A percentile compares a stretch with the other conserved stretches of the same genome.
Conservation (phyloP, 176 grass and related monocot species). For the Ensete ventricosum region DNA sequence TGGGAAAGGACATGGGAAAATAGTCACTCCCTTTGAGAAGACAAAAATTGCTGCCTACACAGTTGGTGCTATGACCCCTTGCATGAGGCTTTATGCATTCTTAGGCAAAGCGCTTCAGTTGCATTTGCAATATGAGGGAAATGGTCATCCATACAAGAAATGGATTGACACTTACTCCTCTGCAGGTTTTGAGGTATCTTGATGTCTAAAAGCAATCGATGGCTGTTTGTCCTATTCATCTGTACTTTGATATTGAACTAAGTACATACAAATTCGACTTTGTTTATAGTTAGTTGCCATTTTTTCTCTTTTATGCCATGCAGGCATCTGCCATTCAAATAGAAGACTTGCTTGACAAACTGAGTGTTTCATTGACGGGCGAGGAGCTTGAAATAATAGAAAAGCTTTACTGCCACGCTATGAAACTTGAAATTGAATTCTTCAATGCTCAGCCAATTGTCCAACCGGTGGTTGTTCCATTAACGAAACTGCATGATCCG, state of each 20-base stretch:
- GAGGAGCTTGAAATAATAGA: slow-evolving; percentile 91
- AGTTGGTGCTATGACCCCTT: slow-evolving; percentile 91
- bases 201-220: not conserved
- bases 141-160: slow-evolving; percentile 73
- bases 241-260: not conserved
- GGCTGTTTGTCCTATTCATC: not conserved
- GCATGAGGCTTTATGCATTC: slow-evolving; percentile 95
- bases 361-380: slow-evolving; percentile 92
- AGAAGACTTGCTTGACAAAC: slow-evolving; percentile 93
- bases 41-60: slow-evolving; percentile 97
- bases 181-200: slow-evolving; percentile 65
- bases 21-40: slow-evolving; percentile 97
- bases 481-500: slow-evolving; percentile 55
- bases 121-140: slow-evolving; percentile 49
- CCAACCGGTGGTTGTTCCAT: slow-evolving; percentile 62
- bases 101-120: slow-evolving; percentile 57
- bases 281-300: not conserved
- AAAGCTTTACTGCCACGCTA: slow-evolving; percentile 84
- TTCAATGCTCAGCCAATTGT: slow-evolving; percentile 55
- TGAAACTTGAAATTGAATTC: slow-evolving; percentile 85
- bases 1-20: slow-evolving; percentile 78
- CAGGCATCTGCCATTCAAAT: slow-evolving; percentile 68
- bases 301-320: not conserved
- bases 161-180: slow-evolving; percentile 77
- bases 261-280: not conserved